These are phyloP conservation scores for Hyphodiscus hymeniophilus DNA, from an alignment of 495 filamentous ascomycete species.

Conservation along the genomic window DNA sequence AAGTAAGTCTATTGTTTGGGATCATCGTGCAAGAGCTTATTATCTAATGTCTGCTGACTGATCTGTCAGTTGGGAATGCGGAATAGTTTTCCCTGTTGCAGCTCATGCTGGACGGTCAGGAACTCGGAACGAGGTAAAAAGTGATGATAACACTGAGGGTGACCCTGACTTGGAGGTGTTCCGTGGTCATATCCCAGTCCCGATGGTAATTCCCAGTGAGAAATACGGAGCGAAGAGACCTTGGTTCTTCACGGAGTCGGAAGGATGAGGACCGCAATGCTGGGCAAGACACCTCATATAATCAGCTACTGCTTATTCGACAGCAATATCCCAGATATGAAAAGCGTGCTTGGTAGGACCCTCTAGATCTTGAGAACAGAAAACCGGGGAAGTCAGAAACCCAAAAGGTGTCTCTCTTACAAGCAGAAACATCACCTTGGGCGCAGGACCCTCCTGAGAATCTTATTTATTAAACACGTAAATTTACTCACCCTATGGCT, in stretches of 20 bases:
- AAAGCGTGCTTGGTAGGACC: too few relatives aligned
- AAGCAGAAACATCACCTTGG: too few relatives aligned
- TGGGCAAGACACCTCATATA: not conserved
- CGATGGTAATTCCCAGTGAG: slow-evolving; percentile 57
- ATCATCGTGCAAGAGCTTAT: too few relatives aligned
- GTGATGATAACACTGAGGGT: slow-evolving; percentile 8
- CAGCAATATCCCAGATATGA: too few relatives aligned
- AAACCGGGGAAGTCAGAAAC: too few relatives aligned
- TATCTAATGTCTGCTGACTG: not conserved
- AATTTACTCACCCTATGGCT: too few relatives aligned
- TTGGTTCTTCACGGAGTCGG: slow-evolving; percentile 41
- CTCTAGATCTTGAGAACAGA: too few relatives aligned
- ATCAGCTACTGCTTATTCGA: too few relatives aligned
- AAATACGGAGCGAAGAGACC: slow-evolving; percentile 40
- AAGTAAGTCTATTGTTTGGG: slow-evolving; percentile 35
- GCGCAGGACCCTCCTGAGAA: too few relatives aligned
- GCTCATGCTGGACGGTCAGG: not conserved
- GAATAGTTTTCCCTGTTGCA: slow-evolving; percentile 59
- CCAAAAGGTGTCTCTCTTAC: too few relatives aligned
- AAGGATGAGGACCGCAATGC: not conserved
- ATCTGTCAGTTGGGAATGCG: slow-evolving; percentile 69
- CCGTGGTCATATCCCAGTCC: slow-evolving; percentile 51
- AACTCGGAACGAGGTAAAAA: not conserved
- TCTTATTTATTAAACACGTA: too few relatives aligned
- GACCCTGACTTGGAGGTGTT: slow-evolving; percentile 43